Percentiles rank a stretch among this genome's conserved stretches.
These are phyloP conservation scores for Aspergillus ibericus DNA, from an alignment of 2,329 filamentous ascomycete genomes.

Conservation along the genomic window DNA sequence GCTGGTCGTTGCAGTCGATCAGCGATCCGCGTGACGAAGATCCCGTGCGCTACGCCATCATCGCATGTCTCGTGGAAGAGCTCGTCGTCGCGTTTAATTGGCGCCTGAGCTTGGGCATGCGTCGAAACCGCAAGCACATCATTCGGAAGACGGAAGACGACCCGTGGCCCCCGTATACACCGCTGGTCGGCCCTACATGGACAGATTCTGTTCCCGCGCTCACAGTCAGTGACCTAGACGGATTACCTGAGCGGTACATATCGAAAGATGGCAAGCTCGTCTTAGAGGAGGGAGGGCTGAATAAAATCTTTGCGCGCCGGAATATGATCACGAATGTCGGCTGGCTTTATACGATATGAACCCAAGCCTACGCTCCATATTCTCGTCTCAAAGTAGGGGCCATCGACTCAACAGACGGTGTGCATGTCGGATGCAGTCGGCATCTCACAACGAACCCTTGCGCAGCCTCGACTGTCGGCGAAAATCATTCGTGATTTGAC, in stretches of 20 bases:
- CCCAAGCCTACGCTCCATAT: constrained; percentile 15
- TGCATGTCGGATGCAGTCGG: background rate
- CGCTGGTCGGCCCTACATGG: constrained; percentile 22
- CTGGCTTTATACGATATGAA: constrained; percentile 23
- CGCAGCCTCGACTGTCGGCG: background rate
- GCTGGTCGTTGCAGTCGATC: constrained; percentile 3
- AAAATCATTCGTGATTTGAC: background rate
- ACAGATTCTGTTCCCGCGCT: constrained; percentile 13
- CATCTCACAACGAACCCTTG: constrained; percentile 28
- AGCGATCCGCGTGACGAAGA: constrained; percentile 4
- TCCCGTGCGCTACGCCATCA: constrained; percentile 6
- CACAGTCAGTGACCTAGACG: constrained; percentile 14
- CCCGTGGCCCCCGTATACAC: constrained; percentile 22
- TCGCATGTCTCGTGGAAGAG: constrained; percentile 10
- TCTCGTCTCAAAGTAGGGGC: background rate
- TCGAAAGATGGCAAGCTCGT: constrained; percentile 19
- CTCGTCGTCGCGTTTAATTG: constrained; percentile 8
- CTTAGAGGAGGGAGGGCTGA: constrained; percentile 21
- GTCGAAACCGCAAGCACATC: constrained; percentile 21
- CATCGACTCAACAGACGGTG: background rate
- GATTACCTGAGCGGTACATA: constrained; percentile 12
- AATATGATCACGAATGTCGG: constrained; percentile 30
- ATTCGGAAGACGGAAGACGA: constrained; percentile 24
- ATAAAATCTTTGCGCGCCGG: constrained; percentile 21
- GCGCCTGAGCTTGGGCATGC: constrained; percentile 4